These are phyloP conservation scores for Diaporthe citri DNA, from an alignment of 2,329 filamentous ascomycete genomes.

Conservation along the genomic window DNA sequence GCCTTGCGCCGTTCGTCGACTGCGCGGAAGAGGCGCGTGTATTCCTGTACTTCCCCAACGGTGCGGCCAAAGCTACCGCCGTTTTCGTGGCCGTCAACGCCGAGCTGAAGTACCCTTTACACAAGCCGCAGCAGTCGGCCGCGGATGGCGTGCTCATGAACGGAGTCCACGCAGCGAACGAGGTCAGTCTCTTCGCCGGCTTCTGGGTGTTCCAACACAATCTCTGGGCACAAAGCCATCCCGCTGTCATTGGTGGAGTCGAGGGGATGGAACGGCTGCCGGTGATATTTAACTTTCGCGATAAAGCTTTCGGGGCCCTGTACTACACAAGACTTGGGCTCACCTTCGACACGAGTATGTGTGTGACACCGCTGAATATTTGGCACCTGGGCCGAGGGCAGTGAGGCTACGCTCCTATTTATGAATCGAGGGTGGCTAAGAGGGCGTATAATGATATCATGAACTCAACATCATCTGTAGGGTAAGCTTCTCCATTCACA, in stretches of 20 bases:
- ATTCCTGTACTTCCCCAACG: constrained; percentile 17
- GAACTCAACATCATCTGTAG: not conserved
- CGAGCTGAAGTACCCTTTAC: not conserved
- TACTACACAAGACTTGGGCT: not conserved
- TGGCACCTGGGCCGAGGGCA: not conserved
- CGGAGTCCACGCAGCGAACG: accelerated
- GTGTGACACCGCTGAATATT: not conserved
- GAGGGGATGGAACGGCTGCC: not conserved
- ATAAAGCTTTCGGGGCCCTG: not conserved
- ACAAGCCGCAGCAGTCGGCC: not conserved
- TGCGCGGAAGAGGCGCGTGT: constrained; percentile 8
- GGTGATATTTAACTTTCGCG: not conserved
- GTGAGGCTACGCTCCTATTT: not conserved
- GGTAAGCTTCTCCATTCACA: not conserved
- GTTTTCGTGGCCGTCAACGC: constrained; percentile 29
- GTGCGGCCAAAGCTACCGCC: not conserved
- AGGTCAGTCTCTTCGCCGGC: accelerated
- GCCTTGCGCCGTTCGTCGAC: not conserved
- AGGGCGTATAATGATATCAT: not conserved
- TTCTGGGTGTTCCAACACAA: not conserved
- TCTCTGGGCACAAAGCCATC: not conserved
- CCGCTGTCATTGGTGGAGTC: not conserved
- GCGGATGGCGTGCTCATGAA: accelerated
- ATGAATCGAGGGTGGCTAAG: too few relatives aligned
- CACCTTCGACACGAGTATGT: not conserved